Evolutionary conservation across 2,329 filamentous ascomycete genomes (phyloP), one percentile per base, ranked within the genome.

Genomic region (Alternaria conjuncta): DNA sequence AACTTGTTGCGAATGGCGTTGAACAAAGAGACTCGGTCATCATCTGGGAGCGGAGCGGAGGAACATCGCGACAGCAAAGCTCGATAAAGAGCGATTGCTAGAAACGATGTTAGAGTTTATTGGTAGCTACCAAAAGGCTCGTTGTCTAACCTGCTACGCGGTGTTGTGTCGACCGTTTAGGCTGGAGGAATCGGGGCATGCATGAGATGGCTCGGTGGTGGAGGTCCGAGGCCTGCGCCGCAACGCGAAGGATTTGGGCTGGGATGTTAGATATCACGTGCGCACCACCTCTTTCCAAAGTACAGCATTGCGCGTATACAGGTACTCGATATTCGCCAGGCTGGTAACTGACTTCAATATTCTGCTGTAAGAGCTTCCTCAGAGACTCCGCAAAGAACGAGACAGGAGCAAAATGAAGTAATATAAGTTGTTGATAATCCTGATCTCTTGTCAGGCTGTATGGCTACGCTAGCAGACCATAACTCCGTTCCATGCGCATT

Each of bases 51-150:
- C 1, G 85, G 80, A 32, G 91, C 80, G 44, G 79, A 82, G 28
- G 82, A 78, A 62, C 84, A 88, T 79, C 88, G 85, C 65, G 84
- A 84, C 56, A 93, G 81, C 59, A 95, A 86, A 36, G 90, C 88
- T 66, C 90, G 86, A 81, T 90, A 94, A 53, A 95, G 87, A 55
- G 91, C 90, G 66, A 92, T 85, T 75, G 88, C 89, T 90, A 59
- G 6, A 2, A 5, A 43, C 11, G 32, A 18, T 23, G 63, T 65
- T 41, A 63, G 60, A n/a, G 25, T 12, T 32, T 5, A 69, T 60
- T 53, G 11, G 6, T 44, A n/a, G 15, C 21, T 28, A 6, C 15
- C 15, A 18, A 41, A 41, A 41, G 36, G 36, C 36, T 30, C 18
- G 11, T 18, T 60, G 11, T 75, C 67, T 75, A 18, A 86, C 84